Conservation (phyloP, 768 basidiomycete genomes). For the Tubosaeta sp. region DNA sequence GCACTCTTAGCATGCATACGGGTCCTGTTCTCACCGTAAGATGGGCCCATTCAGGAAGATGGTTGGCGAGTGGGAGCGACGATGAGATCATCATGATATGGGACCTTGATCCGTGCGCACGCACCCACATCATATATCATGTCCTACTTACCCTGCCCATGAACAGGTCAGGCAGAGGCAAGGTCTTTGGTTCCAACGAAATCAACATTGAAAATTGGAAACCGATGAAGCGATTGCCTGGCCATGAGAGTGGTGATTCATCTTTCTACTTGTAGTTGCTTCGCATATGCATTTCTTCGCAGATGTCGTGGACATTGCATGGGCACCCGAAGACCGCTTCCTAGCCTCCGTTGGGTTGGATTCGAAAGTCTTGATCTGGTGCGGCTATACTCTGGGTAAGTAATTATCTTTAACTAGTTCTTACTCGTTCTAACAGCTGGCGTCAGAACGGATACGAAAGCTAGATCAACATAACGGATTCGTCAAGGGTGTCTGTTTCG, state of each 20-base stretch:
- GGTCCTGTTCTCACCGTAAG: slow-evolving; percentile 88
- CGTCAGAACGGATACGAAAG: slow-evolving; percentile 72
- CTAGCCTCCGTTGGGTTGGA: slow-evolving; percentile 93
- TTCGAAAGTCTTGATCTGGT: slow-evolving; percentile 90
- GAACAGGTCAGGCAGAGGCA: slow-evolving; percentile 69
- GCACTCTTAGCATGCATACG: slow-evolving; percentile 90
- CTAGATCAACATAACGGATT: slow-evolving; percentile 91
- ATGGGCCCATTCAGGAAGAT: slow-evolving; percentile 92
- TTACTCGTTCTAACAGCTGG: not conserved
- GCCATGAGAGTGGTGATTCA: slow-evolving; percentile 85
- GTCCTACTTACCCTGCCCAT: slow-evolving; percentile 5
- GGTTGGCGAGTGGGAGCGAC: slow-evolving; percentile 95
- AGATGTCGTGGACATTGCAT: slow-evolving; percentile 96
- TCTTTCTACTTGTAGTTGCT: not conserved
- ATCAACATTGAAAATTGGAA: slow-evolving; percentile 98
- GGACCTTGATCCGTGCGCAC: slow-evolving; percentile 89
- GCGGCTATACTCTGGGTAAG: slow-evolving; percentile 84
- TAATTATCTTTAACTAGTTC: not conserved
- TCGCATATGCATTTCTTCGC: slow-evolving; percentile 2
- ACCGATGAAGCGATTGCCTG: slow-evolving; percentile 83
- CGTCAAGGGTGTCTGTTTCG: slow-evolving; percentile 98
- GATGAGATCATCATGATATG: slow-evolving; percentile 95
- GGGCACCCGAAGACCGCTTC: slow-evolving; percentile 90
- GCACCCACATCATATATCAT: not conserved
- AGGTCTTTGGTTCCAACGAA: slow-evolving; percentile 92